Evolutionary conservation across 148 eudicot species (phyloP).

Genomic region (Amaranthus hypochondriacus): DNA sequence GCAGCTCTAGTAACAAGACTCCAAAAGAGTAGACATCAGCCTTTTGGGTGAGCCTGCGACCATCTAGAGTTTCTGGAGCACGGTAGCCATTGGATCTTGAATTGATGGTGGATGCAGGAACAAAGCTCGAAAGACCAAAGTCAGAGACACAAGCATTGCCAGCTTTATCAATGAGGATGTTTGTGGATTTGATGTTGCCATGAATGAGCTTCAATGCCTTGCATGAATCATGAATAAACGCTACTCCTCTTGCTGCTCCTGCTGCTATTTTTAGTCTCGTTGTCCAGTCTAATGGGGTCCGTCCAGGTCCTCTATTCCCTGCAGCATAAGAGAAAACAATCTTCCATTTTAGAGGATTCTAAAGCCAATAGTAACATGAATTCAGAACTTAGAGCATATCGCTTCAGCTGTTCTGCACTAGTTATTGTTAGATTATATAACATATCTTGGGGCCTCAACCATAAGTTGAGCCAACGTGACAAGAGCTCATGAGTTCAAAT

Average conservation of each 20-base stretch:
- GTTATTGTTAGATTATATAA: too few species aligned
- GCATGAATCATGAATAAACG: slow-evolving; percentile 67
- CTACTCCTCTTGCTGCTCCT: slow-evolving; percentile 71
- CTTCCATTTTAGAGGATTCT: neutral
- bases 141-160: slow-evolving; percentile 71
- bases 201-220: slow-evolving; percentile 59
- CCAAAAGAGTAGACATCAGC: slow-evolving; percentile 93
- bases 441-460: too few species aligned
- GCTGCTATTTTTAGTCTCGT: slow-evolving; percentile 74
- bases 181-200: slow-evolving; percentile 89
- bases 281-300: slow-evolving; percentile 91
- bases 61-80: slow-evolving; percentile 64
- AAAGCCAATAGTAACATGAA: neutral
- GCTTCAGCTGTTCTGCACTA: too few species aligned
- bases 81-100: slow-evolving; percentile 64
- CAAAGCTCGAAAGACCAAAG: slow-evolving; percentile 63
- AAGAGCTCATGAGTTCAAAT: too few species aligned
- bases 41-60: slow-evolving; percentile 52
- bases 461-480: too few species aligned
- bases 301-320: slow-evolving; percentile 93
- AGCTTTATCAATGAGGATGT: slow-evolving; percentile 64
- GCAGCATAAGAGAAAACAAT: slow-evolving; percentile 5
- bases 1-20: slow-evolving; percentile 74
- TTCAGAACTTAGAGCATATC: neutral
- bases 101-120: slow-evolving; percentile 30